These are phyloP conservation scores for Flaveria brownii DNA, from an alignment of 129 eudicot genomes.

Conservation along the genomic window DNA sequence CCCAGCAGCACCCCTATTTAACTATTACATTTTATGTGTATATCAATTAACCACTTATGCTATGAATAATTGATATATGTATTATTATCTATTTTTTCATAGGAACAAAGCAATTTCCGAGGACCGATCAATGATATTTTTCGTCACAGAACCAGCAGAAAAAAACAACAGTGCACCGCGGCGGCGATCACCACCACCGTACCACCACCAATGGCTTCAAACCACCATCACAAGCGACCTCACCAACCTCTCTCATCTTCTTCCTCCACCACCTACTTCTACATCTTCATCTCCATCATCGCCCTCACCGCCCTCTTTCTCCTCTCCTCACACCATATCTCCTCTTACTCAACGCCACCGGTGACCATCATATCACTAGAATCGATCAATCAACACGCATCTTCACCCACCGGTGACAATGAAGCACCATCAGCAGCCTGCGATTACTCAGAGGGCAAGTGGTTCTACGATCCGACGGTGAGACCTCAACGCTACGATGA, in stretches of 20 bases:
- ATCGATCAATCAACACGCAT: constrained; percentile 11
- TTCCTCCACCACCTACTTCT: constrained; percentile 42
- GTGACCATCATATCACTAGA: neutral
- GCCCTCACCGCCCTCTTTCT: constrained; percentile 49
- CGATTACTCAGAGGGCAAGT: constrained; percentile 73
- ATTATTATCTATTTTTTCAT: too few relatives aligned
- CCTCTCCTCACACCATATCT: constrained; percentile 53
- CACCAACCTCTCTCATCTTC: constrained; percentile 18
- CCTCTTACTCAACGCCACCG: constrained; percentile 23
- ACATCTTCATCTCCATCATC: constrained; percentile 53
- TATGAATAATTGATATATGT: too few relatives aligned
- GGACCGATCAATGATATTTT: neutral
- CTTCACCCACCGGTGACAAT: neutral
- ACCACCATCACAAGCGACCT: constrained; percentile 44
- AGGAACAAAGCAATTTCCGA: neutral
- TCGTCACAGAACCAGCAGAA: neutral
- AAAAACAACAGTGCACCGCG: neutral
- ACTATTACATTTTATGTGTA: too few relatives aligned
- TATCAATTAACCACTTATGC: too few relatives aligned
- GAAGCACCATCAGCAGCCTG: constrained; percentile 39
- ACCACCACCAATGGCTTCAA: constrained; percentile 52
- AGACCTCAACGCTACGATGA: constrained; percentile 61
- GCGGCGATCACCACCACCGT: constrained; percentile 6
- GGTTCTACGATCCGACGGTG: constrained; percentile 77
- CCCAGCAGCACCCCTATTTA: too few relatives aligned